phyloP scores from a whole-genome alignment of 768 basidiomycete genomes.

The Pleurotus salmoneostramineus region DNA sequence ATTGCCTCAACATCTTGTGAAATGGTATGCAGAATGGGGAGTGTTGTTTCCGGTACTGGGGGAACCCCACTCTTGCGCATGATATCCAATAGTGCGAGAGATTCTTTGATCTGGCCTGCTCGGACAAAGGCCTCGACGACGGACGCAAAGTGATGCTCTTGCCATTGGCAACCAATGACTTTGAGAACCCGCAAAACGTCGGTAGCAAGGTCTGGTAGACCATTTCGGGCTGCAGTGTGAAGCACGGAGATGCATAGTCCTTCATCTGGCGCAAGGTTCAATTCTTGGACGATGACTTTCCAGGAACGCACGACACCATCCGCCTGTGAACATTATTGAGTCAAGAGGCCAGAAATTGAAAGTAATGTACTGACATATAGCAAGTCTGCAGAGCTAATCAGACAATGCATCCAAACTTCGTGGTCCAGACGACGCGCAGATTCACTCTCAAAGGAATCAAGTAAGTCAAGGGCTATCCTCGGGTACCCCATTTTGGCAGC shows the following conservation, averaged over 20 bases:
- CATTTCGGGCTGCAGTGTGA: conserved; percentile 68
- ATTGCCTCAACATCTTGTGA: conserved; percentile 44
- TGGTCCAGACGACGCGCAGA: conserved; percentile 50
- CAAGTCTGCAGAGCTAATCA: conserved; percentile 58
- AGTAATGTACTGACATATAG: conserved; percentile 54
- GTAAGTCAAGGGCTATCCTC: conserved; percentile 70
- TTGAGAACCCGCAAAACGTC: conserved; percentile 60
- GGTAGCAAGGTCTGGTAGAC: conserved; percentile 64
- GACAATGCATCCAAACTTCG: conserved; percentile 61
- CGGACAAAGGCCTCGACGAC: conserved; percentile 71
- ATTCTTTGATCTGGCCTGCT: conserved; percentile 54
- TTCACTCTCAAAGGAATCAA: conserved; percentile 51
- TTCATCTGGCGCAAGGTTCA: conserved; percentile 64
- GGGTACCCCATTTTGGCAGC: conserved; percentile 53
- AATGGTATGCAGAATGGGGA: conserved; percentile 49
- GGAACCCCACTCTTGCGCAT: conserved; percentile 52
- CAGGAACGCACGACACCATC: conserved; percentile 66
- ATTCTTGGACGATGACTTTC: conserved; percentile 49
- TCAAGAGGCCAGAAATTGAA: neutral
- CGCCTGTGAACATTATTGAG: conserved; percentile 33
- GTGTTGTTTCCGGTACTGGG: conserved; percentile 47
- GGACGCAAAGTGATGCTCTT: conserved; percentile 76
- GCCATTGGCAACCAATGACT: conserved; percentile 38
- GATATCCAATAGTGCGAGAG: conserved; percentile 50
- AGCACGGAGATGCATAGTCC: conserved; percentile 69